phyloP scores from a whole-genome alignment of 1,284 basidiomycete species.

The Ustilago xerochloae region DNA sequence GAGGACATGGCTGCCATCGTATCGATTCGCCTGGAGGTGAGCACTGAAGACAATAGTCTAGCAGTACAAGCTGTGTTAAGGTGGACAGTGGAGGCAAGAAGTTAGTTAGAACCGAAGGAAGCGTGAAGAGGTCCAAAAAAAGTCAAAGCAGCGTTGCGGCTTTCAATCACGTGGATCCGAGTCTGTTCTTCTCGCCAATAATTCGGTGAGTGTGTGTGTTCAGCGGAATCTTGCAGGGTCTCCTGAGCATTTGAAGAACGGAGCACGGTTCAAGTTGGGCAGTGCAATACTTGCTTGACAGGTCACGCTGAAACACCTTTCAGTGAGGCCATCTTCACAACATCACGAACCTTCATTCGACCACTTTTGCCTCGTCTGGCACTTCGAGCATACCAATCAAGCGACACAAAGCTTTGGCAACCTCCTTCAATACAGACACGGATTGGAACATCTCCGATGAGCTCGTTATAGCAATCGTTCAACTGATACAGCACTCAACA shows the following conservation, averaged over 20 bases:
- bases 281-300: not conserved
- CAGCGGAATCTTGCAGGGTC: slow-evolving; percentile 20
- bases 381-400: not conserved
- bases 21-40: not conserved
- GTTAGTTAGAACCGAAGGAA: not conserved
- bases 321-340: not conserved
- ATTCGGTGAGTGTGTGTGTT: not conserved
- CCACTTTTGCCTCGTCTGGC: not conserved
- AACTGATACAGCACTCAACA: no score
- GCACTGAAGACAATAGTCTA: not conserved
- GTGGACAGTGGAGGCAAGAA: not conserved
- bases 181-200: not conserved
- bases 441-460: not conserved
- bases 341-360: not conserved
- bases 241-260: not conserved
- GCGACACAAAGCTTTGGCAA: not conserved
- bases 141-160: not conserved
- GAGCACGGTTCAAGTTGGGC: slow-evolving; percentile 16
- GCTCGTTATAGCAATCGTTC: no score
- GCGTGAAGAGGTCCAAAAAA: not conserved
- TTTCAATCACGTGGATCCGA: slow-evolving; percentile 12
- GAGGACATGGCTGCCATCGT: slow-evolving; percentile 26
- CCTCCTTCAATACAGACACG: not conserved
- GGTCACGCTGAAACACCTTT: not conserved
- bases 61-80: not conserved